Base-by-base conservation (phyloP, 192 early-diverging fungal species). In the Radiomyces spectabilis region DNA sequence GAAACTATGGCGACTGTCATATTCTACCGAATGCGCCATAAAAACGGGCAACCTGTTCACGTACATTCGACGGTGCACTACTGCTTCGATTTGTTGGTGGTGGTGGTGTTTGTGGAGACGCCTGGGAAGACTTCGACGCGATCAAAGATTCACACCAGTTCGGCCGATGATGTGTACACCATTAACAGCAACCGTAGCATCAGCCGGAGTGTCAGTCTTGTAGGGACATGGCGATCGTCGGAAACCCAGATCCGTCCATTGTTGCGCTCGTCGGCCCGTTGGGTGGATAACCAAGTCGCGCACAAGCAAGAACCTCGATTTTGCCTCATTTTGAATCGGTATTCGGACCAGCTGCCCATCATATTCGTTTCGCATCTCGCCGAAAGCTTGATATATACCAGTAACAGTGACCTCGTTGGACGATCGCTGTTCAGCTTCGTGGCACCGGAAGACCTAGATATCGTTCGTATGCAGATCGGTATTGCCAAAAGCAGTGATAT, bases 1-100 rank as follows among this genome's bases (percentile, higher is more conserved):
- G 64, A 72, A 47, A 65, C 73, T 34, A 68, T 73, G 64, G 65
- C 67, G 2, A 68, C 67, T 0, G 53, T 66, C 4, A 46, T 71
- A 19, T 37, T 58, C 5, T 45, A 68, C 13, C 73, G 76, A 3
- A 56, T 61, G 16, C 57, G 32, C 19, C 61, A 64, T 55, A 72
- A 72, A 42, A 30, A 63, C 16, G 76, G 72, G 4, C 5, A 40
- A 2, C 63, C 53, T 38, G 55, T 63, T 10, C 42, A 53, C 3
- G 18, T 53, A 9, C 56, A 62, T 16, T 47, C 57, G 10, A 32
- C 53, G 2, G 51, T 69, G 25, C 48, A 69, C 38, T 57, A 59
- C 29, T 61, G 61, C 31, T 59, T 40, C 27, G 67, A 69, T 22
- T 26, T 41, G 26, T 16, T 69, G 16, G 34, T 63, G 31, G 2